These are phyloP conservation scores for Singerocomus inundabilis DNA, from an alignment of 1,284 basidiomycete genomes.

Conservation along the genomic window DNA sequence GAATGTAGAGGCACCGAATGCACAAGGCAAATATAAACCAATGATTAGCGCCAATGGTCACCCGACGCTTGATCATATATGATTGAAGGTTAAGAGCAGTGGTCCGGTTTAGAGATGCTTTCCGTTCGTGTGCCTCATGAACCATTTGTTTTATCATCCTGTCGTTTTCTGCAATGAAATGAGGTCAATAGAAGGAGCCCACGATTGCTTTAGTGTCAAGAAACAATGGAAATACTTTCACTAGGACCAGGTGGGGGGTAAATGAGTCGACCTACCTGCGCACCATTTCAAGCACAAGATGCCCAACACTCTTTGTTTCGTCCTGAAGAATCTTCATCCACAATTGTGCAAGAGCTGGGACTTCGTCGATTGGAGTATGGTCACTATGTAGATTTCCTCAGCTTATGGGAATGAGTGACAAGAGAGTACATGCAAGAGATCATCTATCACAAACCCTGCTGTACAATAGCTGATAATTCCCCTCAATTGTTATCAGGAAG, in stretches of 20 bases:
- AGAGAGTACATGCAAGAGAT: background rate
- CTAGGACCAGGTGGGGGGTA: background rate
- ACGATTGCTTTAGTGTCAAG: background rate
- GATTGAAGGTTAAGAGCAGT: background rate
- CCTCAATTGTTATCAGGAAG: constrained; percentile 15
- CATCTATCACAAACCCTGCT: background rate
- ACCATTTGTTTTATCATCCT: background rate
- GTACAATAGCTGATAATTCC: constrained; percentile 19
- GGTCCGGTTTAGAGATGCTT: background rate
- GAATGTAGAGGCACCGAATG: background rate
- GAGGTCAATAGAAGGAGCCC: background rate
- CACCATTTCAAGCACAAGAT: background rate
- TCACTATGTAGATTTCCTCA: background rate
- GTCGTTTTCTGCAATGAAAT: background rate
- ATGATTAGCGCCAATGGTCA: background rate
- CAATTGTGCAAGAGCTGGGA: background rate
- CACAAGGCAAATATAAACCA: background rate
- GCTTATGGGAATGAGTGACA: constrained; percentile 9
- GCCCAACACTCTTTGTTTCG: background rate
- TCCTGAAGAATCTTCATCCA: background rate
- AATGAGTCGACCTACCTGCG: background rate
- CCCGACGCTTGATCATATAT: background rate
- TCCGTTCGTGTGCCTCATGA: background rate
- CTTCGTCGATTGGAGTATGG: background rate
- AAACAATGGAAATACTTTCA: background rate